phyloP scores from a whole-genome alignment of 148 eudicot species.

The Silene uniflora region DNA sequence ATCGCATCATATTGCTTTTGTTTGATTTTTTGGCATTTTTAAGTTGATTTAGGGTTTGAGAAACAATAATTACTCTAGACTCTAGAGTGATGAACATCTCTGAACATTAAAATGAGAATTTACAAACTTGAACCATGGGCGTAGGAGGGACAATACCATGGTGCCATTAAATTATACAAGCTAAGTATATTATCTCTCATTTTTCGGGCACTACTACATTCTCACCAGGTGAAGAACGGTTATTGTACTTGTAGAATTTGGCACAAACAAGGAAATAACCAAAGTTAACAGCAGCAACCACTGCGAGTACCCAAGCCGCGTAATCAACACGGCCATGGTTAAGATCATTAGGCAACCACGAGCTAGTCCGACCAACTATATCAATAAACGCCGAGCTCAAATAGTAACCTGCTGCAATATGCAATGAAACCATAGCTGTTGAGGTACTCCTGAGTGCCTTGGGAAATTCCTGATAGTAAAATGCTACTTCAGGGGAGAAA shows the following conservation, averaged over 20 bases:
- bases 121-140: no score
- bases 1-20: no score
- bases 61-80: no score
- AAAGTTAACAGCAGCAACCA: slow-evolving; percentile 24
- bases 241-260: slow-evolving; percentile 28
- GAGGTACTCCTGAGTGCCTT: slow-evolving; percentile 31
- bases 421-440: slow-evolving; percentile 26
- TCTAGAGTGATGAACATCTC: no score
- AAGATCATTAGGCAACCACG: slow-evolving; percentile 40
- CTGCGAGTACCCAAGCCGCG: slow-evolving; percentile 29
- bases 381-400: slow-evolving; percentile 32
- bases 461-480: slow-evolving; percentile 38
- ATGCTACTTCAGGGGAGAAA: slow-evolving; percentile 33
- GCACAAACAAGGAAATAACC: slow-evolving; percentile 28
- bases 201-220: neutral
- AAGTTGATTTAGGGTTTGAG: no score
- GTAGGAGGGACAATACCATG: no score
- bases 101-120: no score
- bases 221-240: neutral
- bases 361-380: slow-evolving; percentile 21
- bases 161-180: no score
- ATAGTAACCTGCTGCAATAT: slow-evolving; percentile 34
- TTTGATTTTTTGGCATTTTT: no score
- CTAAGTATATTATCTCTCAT: neutral
- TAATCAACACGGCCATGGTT: slow-evolving; percentile 34